phyloP scores from a whole-genome alignment of 1,284 basidiomycete genomes.

The Puccinia novopanici region DNA sequence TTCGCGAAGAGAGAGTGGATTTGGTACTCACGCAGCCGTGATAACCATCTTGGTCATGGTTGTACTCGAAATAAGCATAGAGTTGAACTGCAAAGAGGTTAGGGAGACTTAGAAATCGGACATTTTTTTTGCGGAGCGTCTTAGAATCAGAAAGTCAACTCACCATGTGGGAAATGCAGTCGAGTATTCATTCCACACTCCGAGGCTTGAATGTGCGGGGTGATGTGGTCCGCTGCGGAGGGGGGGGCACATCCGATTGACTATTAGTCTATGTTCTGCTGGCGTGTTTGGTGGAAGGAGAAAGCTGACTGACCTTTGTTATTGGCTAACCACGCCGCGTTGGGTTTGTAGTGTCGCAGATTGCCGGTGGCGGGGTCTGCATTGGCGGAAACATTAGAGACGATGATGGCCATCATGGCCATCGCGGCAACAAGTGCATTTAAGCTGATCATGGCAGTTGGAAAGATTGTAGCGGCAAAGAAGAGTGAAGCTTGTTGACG shows the following conservation, averaged over 20 bases:
- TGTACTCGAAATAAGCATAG: conserved; percentile 4
- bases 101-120: neutral
- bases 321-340: neutral
- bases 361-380: conserved; percentile 14
- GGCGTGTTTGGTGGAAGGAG: neutral
- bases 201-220: conserved; percentile 7
- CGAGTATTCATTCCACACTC: conserved; percentile 32
- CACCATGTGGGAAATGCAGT: neutral
- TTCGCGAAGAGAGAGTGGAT: neutral
- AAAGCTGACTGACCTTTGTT: neutral
- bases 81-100: conserved; percentile 14
- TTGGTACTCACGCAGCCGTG: conserved; percentile 28
- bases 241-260: neutral
- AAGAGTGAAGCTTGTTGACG: neutral
- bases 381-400: conserved; percentile 1
- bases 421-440: neutral
- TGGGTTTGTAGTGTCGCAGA: neutral
- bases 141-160: neutral
- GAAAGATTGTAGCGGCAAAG: neutral
- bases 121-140: neutral
- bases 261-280: neutral
- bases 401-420: neutral
- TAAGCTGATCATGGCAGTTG: conserved; percentile 1
- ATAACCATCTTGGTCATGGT: conserved; percentile 14
- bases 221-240: neutral